These are phyloP conservation scores for Apiotrichum mycotoxinovorans DNA, from an alignment of 1,284 basidiomycete species.

Conservation along the genomic window DNA sequence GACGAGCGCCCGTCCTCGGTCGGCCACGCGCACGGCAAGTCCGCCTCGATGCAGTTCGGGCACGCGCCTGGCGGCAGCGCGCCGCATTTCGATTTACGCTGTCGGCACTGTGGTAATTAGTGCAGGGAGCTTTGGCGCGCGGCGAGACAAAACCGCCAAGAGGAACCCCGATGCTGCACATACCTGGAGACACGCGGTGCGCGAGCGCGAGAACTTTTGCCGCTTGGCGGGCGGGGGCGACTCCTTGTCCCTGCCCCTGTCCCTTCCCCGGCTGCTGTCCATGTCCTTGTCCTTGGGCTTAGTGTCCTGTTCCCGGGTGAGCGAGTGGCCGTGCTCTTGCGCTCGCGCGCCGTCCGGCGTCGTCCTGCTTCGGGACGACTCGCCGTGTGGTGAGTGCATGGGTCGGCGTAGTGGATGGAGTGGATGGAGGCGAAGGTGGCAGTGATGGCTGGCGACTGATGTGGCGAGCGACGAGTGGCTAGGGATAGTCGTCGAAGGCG, in stretches of 20 bases:
- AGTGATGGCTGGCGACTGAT: too few relatives aligned
- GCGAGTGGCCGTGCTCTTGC: too few relatives aligned
- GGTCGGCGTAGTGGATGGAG: too few relatives aligned
- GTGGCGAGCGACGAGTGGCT: too few relatives aligned
- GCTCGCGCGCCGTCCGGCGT: too few relatives aligned
- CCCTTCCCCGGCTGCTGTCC: too few relatives aligned
- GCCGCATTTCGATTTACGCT: conserved; percentile 29
- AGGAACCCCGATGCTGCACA: too few relatives aligned
- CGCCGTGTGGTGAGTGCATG: not conserved
- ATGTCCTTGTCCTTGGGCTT: too few relatives aligned
- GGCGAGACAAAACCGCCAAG: too few relatives aligned
- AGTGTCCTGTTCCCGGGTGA: too few relatives aligned
- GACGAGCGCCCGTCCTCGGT: conserved; percentile 27
- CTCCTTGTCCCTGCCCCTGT: not conserved
- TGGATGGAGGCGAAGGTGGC: not conserved
- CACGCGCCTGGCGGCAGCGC: conserved; percentile 25
- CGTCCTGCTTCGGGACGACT: not conserved
- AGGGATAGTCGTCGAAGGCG: too few relatives aligned
- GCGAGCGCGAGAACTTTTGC: conserved; percentile 28
- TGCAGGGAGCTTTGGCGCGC: not conserved
- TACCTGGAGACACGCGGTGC: conserved; percentile 25
- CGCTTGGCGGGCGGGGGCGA: conserved; percentile 16
- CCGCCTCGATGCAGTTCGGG: conserved; percentile 25
- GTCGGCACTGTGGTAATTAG: conserved; percentile 27
- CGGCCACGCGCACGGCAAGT: conserved; percentile 27